These are phyloP conservation scores for Phellopilus nigrolimitatus DNA, from an alignment of 1,284 basidiomycete species.

Conservation along the genomic window DNA sequence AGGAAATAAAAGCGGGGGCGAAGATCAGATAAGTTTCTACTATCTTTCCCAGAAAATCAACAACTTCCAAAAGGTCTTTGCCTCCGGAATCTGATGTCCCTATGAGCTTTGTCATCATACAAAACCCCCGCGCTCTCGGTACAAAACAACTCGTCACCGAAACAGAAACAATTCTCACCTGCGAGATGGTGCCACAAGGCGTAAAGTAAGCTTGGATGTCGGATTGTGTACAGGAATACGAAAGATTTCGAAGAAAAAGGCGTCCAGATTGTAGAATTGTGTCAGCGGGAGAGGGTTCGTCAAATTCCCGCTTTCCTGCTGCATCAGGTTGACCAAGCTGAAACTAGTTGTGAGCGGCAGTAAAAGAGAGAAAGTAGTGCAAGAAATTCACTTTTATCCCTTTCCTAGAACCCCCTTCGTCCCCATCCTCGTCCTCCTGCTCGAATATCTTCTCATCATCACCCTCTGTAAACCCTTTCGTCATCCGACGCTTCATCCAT, in stretches of 20 bases:
- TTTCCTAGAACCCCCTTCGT: neutral
- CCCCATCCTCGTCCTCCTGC: conserved; percentile 40
- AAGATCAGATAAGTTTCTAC: conserved; percentile 42
- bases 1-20: conserved; percentile 18
- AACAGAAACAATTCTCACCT: conserved; percentile 45
- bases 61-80: conserved; percentile 36
- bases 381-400: conserved; percentile 13
- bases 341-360: neutral
- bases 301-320: conserved; percentile 23
- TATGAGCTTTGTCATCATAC: conserved; percentile 48
- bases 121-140: conserved; percentile 13
- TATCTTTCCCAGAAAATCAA: conserved; percentile 61
- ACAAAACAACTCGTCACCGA: conserved; percentile 1
- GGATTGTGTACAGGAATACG: conserved; percentile 76
- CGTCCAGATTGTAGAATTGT: conserved; percentile 78
- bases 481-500: conserved; percentile 70
- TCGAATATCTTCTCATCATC: conserved; percentile 47
- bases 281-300: conserved; percentile 44
- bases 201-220: conserved; percentile 71
- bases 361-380: neutral
- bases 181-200: conserved; percentile 67
- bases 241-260: conserved; percentile 88
- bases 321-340: neutral
- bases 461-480: conserved; percentile 33
- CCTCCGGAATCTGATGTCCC: conserved; percentile 53